These are phyloP conservation scores for Leccinum truebloodii DNA, from an alignment of 768 basidiomycete species.

Conservation along the genomic window DNA sequence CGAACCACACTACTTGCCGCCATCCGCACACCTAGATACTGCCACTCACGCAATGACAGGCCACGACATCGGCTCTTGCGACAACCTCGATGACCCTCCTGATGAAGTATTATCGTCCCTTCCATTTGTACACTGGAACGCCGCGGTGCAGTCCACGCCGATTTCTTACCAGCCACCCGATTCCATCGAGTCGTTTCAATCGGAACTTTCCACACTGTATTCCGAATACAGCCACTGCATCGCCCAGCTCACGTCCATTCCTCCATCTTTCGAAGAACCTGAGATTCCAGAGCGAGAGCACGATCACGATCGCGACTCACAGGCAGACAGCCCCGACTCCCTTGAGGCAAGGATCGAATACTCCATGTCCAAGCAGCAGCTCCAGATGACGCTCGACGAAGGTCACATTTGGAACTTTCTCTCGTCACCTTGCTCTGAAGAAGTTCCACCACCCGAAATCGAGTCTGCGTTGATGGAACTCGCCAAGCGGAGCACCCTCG, in stretches of 20 bases:
- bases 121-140: conserved; percentile 29
- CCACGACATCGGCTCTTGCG: conserved; percentile 3
- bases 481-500: conserved; percentile 49
- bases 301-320: conserved; percentile 5
- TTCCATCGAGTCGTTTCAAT: conserved; percentile 35
- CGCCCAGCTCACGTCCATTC: conserved; percentile 44
- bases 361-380: conserved; percentile 62
- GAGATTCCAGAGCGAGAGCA: conserved; percentile 10
- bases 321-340: conserved; percentile 20
- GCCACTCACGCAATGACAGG: conserved; percentile 5
- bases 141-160: conserved; percentile 20
- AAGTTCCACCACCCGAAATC: conserved; percentile 16
- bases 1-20: conserved; percentile 15
- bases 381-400: conserved; percentile 61
- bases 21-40: conserved; percentile 10
- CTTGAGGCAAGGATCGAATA: conserved; percentile 43
- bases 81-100: conserved; percentile 17
- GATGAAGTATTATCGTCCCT: conserved; percentile 15
- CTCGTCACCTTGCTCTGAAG: conserved; percentile 16
- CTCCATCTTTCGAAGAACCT: conserved; percentile 29
- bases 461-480: conserved; percentile 36
- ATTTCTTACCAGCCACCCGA: conserved; percentile 7
- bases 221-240: conserved; percentile 49
- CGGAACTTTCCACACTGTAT: conserved; percentile 48
- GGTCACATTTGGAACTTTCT: conserved; percentile 58